Conservation (phyloP, 1,139 yeast genomes). For the Hyphopichia fennica region DNA sequence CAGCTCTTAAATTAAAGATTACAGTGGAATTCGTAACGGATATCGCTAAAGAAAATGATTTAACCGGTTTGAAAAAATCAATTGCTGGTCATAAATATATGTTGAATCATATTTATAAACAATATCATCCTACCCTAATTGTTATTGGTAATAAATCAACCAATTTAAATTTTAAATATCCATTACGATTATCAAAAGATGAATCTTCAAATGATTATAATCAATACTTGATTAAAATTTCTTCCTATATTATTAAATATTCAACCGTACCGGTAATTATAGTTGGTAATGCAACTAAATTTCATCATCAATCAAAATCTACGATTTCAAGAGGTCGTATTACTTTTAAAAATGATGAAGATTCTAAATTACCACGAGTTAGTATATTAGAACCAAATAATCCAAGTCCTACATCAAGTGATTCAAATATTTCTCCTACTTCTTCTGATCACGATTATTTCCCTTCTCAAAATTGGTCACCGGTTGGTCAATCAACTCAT, state of each 20-base stretch:
- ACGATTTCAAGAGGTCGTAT: neutral
- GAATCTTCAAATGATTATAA: neutral
- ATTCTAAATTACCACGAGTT: neutral
- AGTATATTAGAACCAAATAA: slow-evolving; percentile 3
- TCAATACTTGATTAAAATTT: slow-evolving; percentile 34
- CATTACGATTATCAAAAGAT: slow-evolving; percentile 26
- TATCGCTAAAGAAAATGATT: slow-evolving; percentile 13
- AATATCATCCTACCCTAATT: slow-evolving; percentile 43
- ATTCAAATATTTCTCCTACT: neutral
- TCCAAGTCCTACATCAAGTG: neutral
- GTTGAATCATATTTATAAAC: slow-evolving; percentile 37
- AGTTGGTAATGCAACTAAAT: slow-evolving; percentile 29
- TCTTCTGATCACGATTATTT: neutral
- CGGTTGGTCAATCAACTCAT: neutral
- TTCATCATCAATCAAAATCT: neutral
- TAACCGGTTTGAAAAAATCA: slow-evolving; percentile 8
- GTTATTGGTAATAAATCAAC: slow-evolving; percentile 41
- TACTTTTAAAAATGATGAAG: neutral
- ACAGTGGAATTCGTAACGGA: slow-evolving; percentile 55
- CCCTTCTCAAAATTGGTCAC: neutral
- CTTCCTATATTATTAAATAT: slow-evolving; percentile 42
- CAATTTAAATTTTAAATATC: slow-evolving; percentile 46
- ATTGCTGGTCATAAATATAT: slow-evolving; percentile 33
- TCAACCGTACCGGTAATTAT: slow-evolving; percentile 42
- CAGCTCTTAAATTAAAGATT: slow-evolving; percentile 39